Evolutionary conservation across 2,329 filamentous ascomycete genomes (phyloP).

Genomic region (Hypoxylon sp.): DNA sequence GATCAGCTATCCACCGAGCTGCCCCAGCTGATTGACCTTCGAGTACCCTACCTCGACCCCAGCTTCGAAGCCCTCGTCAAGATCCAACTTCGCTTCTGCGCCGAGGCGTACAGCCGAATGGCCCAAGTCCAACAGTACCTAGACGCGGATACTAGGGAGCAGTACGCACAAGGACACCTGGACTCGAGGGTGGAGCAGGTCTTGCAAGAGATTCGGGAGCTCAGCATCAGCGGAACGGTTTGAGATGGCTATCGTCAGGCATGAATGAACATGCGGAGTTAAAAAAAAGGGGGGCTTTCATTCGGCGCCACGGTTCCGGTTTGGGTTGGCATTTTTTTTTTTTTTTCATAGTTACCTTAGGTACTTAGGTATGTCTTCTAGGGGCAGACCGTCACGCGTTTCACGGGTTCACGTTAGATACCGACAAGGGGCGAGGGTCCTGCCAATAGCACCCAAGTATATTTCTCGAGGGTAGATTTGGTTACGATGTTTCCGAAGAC

Average conservation of each 20-base stretch:
- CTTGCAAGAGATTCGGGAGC: conserved; percentile 92
- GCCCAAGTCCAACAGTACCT: conserved; percentile 99
- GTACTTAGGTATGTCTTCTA: conserved; percentile 8
- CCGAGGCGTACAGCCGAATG: conserved; percentile 97
- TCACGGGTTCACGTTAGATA: conserved; percentile 25
- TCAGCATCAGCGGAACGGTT: conserved; percentile 85
- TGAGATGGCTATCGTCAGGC: conserved; percentile 45
- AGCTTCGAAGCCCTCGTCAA: conserved; percentile 98
- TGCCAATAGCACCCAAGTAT: conserved; percentile 15
- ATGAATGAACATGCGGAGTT: conserved; percentile 20
- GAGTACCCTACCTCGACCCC: conserved; percentile 96
- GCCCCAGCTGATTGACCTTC: conserved; percentile 93
- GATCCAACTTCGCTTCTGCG: conserved; percentile 97
- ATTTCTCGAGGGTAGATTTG: conserved; percentile 13
- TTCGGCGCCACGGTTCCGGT: conserved; percentile 13
- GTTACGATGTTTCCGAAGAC: not conserved
- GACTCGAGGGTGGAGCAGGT: conserved; percentile 95
- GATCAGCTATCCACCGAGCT: conserved; percentile 93
- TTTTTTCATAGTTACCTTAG: too few species aligned
- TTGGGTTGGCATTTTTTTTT: conserved; percentile 23
- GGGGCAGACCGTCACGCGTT: conserved; percentile 10
- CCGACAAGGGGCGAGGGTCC: conserved; percentile 13
- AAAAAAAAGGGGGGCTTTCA: conserved; percentile 17
- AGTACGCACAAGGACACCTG: conserved; percentile 92
- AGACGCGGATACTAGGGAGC: conserved; percentile 92